Percentiles rank a stretch among this genome's conserved stretches.
Conservation (phyloP, 768 basidiomycete genomes). For the Collybiopsis luxurians region DNA sequence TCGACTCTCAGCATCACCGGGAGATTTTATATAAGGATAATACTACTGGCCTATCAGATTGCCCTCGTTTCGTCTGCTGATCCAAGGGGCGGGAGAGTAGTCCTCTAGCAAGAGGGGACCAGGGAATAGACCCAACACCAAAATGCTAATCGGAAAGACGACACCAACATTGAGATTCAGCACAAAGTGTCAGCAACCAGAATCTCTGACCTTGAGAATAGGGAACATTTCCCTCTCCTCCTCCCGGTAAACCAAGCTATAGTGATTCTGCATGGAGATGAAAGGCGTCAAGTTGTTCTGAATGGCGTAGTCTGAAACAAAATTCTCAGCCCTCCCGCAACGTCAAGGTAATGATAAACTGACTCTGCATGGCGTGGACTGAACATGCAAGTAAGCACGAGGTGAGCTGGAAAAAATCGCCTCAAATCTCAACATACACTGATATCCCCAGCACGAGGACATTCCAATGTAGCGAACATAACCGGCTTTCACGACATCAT, state of each 20-base stretch:
- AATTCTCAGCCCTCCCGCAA: not conserved
- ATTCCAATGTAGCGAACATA: constrained; percentile 47
- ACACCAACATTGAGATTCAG: too few relatives aligned
- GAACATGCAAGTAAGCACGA: not conserved
- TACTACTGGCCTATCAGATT: constrained; percentile 28
- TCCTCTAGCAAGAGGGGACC: constrained; percentile 58
- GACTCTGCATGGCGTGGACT: constrained; percentile 60
- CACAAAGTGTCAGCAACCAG: too few relatives aligned
- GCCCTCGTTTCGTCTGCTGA: constrained; percentile 36
- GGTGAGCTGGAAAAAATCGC: not conserved
- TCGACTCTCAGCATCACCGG: not conserved
- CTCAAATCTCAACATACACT: constrained; percentile 43
- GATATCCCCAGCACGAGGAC: constrained; percentile 1
- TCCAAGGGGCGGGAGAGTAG: constrained; percentile 39
- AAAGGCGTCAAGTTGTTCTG: constrained; percentile 56
- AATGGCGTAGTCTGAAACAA: constrained; percentile 57
- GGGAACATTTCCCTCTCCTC: constrained; percentile 68
- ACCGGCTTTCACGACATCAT: constrained; percentile 48
- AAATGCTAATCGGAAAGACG: too few relatives aligned
- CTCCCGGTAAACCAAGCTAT: constrained; percentile 60
- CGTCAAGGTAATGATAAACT: constrained; percentile 3
- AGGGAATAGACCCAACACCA: constrained; percentile 56
- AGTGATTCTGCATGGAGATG: constrained; percentile 71
- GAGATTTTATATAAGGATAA: too few relatives aligned
- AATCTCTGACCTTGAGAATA: constrained; percentile 46